Percentiles rank a stretch among this genome's conserved stretches.
These are phyloP conservation scores for Fomitopsis pulvina DNA, from an alignment of 768 basidiomycete species.

Conservation along the genomic window DNA sequence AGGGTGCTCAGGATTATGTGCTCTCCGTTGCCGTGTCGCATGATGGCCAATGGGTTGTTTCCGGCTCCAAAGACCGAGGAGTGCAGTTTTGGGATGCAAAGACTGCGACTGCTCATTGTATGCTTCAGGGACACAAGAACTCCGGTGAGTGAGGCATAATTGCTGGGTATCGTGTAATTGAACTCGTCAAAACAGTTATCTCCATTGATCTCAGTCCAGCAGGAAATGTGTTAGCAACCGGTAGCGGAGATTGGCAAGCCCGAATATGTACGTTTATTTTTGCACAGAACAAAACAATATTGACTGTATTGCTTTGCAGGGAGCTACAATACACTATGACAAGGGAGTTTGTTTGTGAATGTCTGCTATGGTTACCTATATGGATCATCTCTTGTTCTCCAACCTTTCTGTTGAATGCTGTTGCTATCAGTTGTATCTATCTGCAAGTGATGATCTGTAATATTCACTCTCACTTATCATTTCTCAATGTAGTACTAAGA, in stretches of 20 bases:
- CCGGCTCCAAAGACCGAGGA: constrained; percentile 91
- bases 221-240: constrained; percentile 59
- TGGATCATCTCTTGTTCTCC: no score
- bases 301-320: constrained; percentile 7
- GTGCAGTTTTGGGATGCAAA: constrained; percentile 92
- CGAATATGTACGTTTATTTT: constrained; percentile 49
- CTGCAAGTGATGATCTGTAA: no score
- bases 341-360: no score
- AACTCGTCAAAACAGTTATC: constrained; percentile 43
- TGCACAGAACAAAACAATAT: neutral
- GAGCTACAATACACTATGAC: constrained; percentile 18
- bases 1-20: constrained; percentile 52
- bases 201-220: constrained; percentile 63
- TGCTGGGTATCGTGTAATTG: neutral
- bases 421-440: no score
- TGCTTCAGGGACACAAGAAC: constrained; percentile 81
- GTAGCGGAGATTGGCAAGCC: constrained; percentile 67
- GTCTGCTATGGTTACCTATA: no score
- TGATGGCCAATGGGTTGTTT: constrained; percentile 92
- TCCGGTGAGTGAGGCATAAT: constrained; percentile 38
- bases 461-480: no score
- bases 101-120: constrained; percentile 77
- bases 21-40: constrained; percentile 77
- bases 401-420: no score
- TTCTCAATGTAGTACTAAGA: no score